These are phyloP conservation scores for Botrytis squamosa DNA, from an alignment of 2,329 filamentous ascomycete genomes.

Conservation along the genomic window DNA sequence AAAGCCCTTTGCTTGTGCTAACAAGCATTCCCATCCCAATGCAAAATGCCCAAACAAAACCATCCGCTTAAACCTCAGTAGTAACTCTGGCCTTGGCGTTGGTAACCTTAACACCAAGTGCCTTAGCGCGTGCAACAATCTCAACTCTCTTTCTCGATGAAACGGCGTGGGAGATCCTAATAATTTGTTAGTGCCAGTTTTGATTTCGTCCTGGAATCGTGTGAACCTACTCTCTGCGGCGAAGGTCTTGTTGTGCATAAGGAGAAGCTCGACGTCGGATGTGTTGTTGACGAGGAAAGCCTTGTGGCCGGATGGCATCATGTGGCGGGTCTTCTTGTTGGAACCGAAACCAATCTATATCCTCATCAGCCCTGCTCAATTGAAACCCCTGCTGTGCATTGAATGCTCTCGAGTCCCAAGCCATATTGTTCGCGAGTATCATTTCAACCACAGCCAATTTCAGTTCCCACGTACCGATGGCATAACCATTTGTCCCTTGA, in stretches of 20 bases:
- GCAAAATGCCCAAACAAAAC: conserved; percentile 38
- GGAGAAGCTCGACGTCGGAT: conserved; percentile 91
- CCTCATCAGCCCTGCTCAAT: conserved; percentile 31
- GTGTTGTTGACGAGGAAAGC: conserved; percentile 98
- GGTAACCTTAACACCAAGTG: conserved; percentile 98
- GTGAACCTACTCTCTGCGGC: conserved; percentile 89
- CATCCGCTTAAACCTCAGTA: conserved; percentile 69
- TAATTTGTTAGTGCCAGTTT: conserved; percentile 21
- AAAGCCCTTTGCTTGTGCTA: conserved; percentile 38
- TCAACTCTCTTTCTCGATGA: conserved; percentile 98
- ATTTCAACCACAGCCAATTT: neutral
- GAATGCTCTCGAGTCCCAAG: conserved; percentile 16
- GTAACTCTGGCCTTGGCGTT: conserved; percentile 99
- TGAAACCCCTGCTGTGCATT: conserved; percentile 5
- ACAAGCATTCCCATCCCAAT: conserved; percentile 39
- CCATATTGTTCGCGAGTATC: neutral
- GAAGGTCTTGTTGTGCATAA: conserved; percentile 99
- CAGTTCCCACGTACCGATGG: conserved; percentile 77
- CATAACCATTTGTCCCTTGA: conserved; percentile 94
- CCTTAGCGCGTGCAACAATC: conserved; percentile 95
- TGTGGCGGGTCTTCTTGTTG: conserved; percentile 99
- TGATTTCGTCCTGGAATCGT: neutral
- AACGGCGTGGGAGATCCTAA: conserved; percentile 94
- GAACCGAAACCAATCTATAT: conserved; percentile 92
- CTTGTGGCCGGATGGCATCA: conserved; percentile 99